Conservation (phyloP, 805 yeast genomes). For the Starmerella lactis-condensi region DNA sequence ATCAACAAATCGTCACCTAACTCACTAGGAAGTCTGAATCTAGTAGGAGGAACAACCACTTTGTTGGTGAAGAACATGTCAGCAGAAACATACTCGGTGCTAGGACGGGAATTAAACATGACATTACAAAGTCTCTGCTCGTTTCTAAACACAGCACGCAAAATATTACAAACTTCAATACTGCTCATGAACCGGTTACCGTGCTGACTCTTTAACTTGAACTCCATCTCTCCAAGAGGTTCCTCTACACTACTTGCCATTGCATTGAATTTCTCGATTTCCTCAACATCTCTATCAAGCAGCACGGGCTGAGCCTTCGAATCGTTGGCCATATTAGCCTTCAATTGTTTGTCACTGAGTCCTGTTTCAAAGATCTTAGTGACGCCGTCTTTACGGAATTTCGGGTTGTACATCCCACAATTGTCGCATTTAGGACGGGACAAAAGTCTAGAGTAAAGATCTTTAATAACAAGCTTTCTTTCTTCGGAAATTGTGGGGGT, state of each 20-base stretch:
- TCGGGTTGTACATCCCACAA: slow-evolving; percentile 89
- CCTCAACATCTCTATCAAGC: not conserved
- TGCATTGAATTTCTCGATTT: slow-evolving; percentile 18
- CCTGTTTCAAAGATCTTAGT: slow-evolving; percentile 82
- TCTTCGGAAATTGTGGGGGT: slow-evolving; percentile 79
- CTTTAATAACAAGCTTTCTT: slow-evolving; percentile 53
- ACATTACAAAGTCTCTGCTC: slow-evolving; percentile 54
- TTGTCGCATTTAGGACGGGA: slow-evolving; percentile 81
- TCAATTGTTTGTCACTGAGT: slow-evolving; percentile 57
- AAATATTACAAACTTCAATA: slow-evolving; percentile 65
- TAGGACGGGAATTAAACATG: slow-evolving; percentile 70
- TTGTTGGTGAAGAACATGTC: slow-evolving; percentile 83
- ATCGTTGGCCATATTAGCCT: slow-evolving; percentile 59
- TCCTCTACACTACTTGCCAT: slow-evolving; percentile 19
- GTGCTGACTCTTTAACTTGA: slow-evolving; percentile 32
- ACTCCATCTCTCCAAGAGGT: slow-evolving; percentile 21
- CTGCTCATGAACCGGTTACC: slow-evolving; percentile 77
- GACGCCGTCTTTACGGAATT: slow-evolving; percentile 86
- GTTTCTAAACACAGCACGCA: slow-evolving; percentile 53
- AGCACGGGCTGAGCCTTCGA: slow-evolving; percentile 16
- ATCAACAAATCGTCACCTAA: slow-evolving; percentile 94
- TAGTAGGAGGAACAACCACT: slow-evolving; percentile 84
- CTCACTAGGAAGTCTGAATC: slow-evolving; percentile 92
- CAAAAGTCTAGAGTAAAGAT: slow-evolving; percentile 53
- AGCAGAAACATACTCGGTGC: slow-evolving; percentile 32